These are phyloP conservation scores for Vigna angularis DNA, from an alignment of 306 rosid species.

Conservation along the genomic window DNA sequence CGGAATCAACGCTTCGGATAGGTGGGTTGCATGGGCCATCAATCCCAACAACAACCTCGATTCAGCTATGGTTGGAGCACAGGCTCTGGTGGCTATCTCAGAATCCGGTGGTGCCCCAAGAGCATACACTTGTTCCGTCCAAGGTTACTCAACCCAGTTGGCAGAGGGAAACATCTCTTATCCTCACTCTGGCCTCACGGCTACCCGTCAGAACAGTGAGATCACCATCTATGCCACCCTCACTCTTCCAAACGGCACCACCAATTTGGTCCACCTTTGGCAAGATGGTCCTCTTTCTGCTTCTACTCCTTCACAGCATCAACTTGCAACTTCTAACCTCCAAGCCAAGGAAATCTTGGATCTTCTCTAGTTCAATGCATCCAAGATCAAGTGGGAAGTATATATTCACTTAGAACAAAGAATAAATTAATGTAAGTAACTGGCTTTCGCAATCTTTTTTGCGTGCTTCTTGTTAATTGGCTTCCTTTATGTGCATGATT, in stretches of 20 bases:
- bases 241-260: slow-evolving; percentile 46
- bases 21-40: slow-evolving; percentile 82
- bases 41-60: slow-evolving; percentile 38
- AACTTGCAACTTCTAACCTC: background rate
- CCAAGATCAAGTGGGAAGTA: slow-evolving; percentile 38
- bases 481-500: background rate
- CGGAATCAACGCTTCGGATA: slow-evolving; percentile 39
- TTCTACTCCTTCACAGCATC: background rate
- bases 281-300: slow-evolving; percentile 63
- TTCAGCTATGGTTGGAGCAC: slow-evolving; percentile 60
- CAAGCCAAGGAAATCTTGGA: slow-evolving; percentile 53
- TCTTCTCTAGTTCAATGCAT: slow-evolving; percentile 57
- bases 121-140: slow-evolving; percentile 42
- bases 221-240: slow-evolving; percentile 58
- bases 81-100: slow-evolving; percentile 59
- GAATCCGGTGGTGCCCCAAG: slow-evolving; percentile 43
- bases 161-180: slow-evolving; percentile 48
- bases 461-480: too few relatives aligned
- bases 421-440: too few relatives aligned
- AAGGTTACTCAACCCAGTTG: background rate
- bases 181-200: slow-evolving; percentile 8
- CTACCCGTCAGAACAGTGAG: slow-evolving; percentile 46
- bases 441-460: background rate
- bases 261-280: slow-evolving; percentile 70
- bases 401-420: slow-evolving; percentile 20